A percentile compares a stretch with the other conserved stretches of the same genome.
Conservation (phyloP, 441 rosid species). For the Erodium moschatum region DNA sequence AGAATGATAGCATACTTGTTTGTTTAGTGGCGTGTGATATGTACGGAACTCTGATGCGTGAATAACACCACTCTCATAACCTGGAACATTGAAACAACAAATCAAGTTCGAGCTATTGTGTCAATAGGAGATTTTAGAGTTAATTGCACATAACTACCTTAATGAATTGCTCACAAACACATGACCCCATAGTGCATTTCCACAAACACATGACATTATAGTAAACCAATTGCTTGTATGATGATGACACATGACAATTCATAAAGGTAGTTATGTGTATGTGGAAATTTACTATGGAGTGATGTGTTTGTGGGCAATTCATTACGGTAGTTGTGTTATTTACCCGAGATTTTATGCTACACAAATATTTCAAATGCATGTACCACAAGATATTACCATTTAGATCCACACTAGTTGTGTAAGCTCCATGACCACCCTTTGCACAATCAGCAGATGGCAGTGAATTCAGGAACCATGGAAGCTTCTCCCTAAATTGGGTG, state of each 20-base stretch:
- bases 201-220: too few species aligned
- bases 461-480: constrained; percentile 67
- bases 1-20: constrained; percentile 40
- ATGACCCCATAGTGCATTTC: too few species aligned
- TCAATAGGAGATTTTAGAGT: too few species aligned
- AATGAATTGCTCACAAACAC: too few species aligned
- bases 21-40: constrained; percentile 61
- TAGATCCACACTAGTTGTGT: constrained; percentile 56
- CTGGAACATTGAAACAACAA: constrained; percentile 26
- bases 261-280: too few species aligned
- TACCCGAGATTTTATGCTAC: neutral
- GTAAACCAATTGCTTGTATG: too few species aligned
- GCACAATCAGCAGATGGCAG: constrained; percentile 80
- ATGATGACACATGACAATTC: too few species aligned
- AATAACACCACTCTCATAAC: constrained; percentile 54
- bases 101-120: neutral
- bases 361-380: constrained; percentile 2
- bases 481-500: constrained; percentile 51
- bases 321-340: too few species aligned
- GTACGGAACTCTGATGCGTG: constrained; percentile 68
- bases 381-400: constrained; percentile 30
- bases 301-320: too few species aligned
- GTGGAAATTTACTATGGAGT: too few species aligned
- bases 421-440: constrained; percentile 81
- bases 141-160: too few species aligned